phyloP scores from a whole-genome alignment of 805 yeast genomes.

The Blastobotrys robertii region DNA sequence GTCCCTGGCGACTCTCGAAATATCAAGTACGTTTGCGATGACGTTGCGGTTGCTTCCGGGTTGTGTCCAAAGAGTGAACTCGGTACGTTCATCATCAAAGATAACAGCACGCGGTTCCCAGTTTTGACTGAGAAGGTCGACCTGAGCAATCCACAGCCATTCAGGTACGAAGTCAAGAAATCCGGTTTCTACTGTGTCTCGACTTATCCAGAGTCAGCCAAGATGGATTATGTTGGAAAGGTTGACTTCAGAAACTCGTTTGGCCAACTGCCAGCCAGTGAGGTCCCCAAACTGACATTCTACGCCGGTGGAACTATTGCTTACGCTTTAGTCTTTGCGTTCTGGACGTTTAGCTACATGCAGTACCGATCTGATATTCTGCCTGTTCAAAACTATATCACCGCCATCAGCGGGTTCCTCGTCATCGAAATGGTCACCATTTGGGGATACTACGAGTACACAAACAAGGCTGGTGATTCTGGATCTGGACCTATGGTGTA shows the following conservation, averaged over 20 bases:
- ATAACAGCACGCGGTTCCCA: slow-evolving; percentile 37
- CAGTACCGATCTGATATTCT: slow-evolving; percentile 78
- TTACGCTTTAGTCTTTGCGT: slow-evolving; percentile 71
- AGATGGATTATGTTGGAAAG: slow-evolving; percentile 45
- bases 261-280: slow-evolving; percentile 82
- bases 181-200: slow-evolving; percentile 94
- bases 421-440: slow-evolving; percentile 76
- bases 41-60: slow-evolving; percentile 44
- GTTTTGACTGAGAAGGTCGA: slow-evolving; percentile 49
- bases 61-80: slow-evolving; percentile 46
- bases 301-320: slow-evolving; percentile 79
- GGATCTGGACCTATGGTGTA: slow-evolving; percentile 55
- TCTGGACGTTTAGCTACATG: slow-evolving; percentile 77
- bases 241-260: slow-evolving; percentile 85
- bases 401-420: slow-evolving; percentile 75
- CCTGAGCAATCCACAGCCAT: slow-evolving; percentile 48
- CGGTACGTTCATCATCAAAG: slow-evolving; percentile 53
- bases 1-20: slow-evolving; percentile 23
- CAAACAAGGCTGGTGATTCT: slow-evolving; percentile 46
- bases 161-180: slow-evolving; percentile 52
- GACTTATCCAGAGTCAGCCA: slow-evolving; percentile 36
- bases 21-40: slow-evolving; percentile 65
- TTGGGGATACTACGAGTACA: slow-evolving; percentile 85
- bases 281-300: slow-evolving; percentile 81
- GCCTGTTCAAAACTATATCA: slow-evolving; percentile 82